phyloP scores from a whole-genome alignment of 1,284 basidiomycete species.

The Malassezia furfur region DNA sequence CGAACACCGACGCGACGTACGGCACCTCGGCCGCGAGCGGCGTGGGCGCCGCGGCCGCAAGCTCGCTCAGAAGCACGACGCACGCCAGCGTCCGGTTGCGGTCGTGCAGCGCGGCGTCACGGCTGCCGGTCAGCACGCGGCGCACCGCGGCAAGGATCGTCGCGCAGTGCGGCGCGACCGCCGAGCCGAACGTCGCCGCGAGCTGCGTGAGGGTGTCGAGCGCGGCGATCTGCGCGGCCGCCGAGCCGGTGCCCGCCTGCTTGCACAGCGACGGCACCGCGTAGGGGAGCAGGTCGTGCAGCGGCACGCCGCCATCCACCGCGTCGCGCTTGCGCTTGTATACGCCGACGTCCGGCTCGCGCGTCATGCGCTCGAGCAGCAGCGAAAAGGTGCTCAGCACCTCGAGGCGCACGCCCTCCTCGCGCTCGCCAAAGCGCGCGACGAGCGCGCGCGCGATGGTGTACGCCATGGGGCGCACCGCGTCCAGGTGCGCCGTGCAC shows the following conservation, averaged over 20 bases:
- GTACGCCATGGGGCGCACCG: slow-evolving; percentile 68
- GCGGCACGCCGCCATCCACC: not conserved
- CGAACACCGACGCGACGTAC: slow-evolving; percentile 62
- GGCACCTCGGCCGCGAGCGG: slow-evolving; percentile 53
- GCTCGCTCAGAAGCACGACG: slow-evolving; percentile 1
- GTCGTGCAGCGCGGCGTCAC: not conserved
- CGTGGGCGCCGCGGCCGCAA: not conserved
- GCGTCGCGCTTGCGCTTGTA: not conserved
- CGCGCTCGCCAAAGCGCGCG: slow-evolving; percentile 82
- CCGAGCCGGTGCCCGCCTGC: slow-evolving; percentile 1
- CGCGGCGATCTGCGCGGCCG: slow-evolving; percentile 2
- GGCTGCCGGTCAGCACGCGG: not conserved
- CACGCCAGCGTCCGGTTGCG: not conserved
- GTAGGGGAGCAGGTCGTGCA: not conserved
- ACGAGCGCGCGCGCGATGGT: slow-evolving; percentile 77
- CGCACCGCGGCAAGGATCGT: not conserved
- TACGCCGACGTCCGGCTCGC: not conserved
- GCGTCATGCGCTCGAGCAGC: slow-evolving; percentile 65
- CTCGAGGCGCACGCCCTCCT: slow-evolving; percentile 90
- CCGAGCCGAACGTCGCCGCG: not conserved
- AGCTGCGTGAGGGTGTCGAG: slow-evolving; percentile 10
- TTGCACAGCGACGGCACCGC: slow-evolving; percentile 1
- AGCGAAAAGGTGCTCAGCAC: slow-evolving; percentile 75
- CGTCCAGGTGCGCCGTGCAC: slow-evolving; percentile 76
- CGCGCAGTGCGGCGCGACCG: not conserved